Base-by-base conservation (phyloP, 176 grass and related monocot species). In the Cenchrus purpureus region DNA sequence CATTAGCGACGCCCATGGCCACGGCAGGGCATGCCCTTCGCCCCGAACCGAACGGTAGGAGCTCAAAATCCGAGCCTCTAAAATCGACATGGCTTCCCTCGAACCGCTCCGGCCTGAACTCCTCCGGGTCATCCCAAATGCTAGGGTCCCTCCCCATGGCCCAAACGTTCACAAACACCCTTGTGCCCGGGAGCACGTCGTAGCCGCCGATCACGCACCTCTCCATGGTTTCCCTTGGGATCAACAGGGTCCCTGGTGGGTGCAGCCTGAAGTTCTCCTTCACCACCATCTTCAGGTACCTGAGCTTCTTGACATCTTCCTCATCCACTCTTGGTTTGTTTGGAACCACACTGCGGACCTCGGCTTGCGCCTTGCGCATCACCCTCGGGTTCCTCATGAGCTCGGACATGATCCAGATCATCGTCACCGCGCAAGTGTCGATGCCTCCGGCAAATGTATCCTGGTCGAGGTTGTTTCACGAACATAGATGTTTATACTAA, bases 261-360 rank as follows among this genome's bases (percentile, higher is more conserved):
- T 91, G 89, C 16, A 91, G 2, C 76, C 89, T 70, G 37, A 87
- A 91, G 45, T 82, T 91, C 50, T 91, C 89, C 12, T 91, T 91
- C 4, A 85, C 16, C 20, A 85, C 31, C 86, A 91, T 91, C 77
- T 91, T 91, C 4, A 91, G 79, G 76, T 91, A 91, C 19, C 37
- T 55, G 4, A 91, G 66, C 13, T 40, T 69, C 1, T 28, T 46
- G 32, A 81, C 42, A 1, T 88, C 85, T 54, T 88, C 68, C 75
- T 82, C 85, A 0, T 71, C 66, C 3, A 91, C 85, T 65, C 80
- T 79, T n/a, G 15, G 5, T 79, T 87, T 91, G 49, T 68, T 12
- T 0, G 1, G 7, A 8, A 72, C 57, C n/a, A 78, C 12, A 10
- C 34, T 12, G 12, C 54, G 67, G 16, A 86, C 76, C 16, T 88